Evolutionary conservation across 2,329 filamentous ascomycete genomes (phyloP).

Genomic region (Bipolaris zeicola): DNA sequence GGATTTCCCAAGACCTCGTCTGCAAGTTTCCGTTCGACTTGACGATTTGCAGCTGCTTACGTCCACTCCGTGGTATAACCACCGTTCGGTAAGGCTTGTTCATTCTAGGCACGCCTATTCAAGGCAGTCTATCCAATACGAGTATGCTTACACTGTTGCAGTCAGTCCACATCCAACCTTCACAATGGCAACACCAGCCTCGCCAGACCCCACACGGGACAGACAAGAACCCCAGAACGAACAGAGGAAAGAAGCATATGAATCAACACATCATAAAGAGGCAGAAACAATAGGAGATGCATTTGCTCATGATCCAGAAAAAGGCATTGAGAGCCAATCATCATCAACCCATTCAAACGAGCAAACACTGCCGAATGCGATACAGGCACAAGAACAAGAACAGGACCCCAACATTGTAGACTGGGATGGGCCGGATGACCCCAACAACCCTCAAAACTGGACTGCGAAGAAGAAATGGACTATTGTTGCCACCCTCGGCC

Average conservation of each 20-base stretch:
- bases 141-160: conserved; percentile 10
- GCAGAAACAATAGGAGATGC: conserved; percentile 10
- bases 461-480: conserved; percentile 44
- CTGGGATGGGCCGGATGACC: conserved; percentile 47
- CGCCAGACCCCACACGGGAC: conserved; percentile 25
- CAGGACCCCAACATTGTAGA: conserved; percentile 39
- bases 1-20: background rate
- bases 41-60: background rate
- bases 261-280: conserved; percentile 38
- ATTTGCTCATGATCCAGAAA: conserved; percentile 34
- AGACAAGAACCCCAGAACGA: conserved; percentile 26
- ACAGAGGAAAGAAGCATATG: conserved; percentile 30
- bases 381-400: conserved; percentile 11
- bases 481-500: conserved; percentile 41
- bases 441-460: conserved; percentile 50
- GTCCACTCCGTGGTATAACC: background rate
- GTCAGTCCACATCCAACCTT: conserved; percentile 6
- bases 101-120: background rate
- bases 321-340: conserved; percentile 25
- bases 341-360: conserved; percentile 30
- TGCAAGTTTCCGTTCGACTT: background rate
- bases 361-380: conserved; percentile 25
- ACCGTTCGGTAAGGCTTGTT: conserved; percentile 12
- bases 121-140: background rate
- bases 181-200: conserved; percentile 33